Conservation (phyloP, 495 filamentous ascomycete species). For the Rusavskia elegans region DNA sequence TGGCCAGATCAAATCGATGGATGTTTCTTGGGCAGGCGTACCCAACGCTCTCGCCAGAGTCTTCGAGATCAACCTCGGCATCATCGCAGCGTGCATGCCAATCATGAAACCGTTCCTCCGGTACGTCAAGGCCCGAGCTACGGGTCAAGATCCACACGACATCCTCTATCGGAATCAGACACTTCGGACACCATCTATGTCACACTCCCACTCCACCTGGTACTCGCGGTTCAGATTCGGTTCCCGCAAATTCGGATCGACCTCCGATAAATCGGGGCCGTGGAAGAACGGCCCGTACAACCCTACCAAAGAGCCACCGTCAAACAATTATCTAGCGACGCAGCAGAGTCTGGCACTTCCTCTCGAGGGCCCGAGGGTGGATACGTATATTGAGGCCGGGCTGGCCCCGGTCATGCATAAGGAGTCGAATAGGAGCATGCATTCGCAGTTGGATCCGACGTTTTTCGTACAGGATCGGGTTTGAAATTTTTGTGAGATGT, state of each 20-base stretch:
- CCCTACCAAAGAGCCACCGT: background rate
- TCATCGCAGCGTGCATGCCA: conserved; percentile 6
- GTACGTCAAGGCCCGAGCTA: conserved; percentile 1
- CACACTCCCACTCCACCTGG: background rate
- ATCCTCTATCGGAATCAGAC: conserved; percentile 1
- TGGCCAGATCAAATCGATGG: conserved; percentile 2
- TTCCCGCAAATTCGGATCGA: background rate
- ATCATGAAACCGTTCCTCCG: conserved; percentile 7
- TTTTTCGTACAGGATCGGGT: background rate
- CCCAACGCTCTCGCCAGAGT: conserved; percentile 4
- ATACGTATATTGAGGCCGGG: background rate
- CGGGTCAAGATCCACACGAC: conserved; percentile 3
- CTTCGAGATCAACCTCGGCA: conserved; percentile 9
- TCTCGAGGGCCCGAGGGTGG: background rate
- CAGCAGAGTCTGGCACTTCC: background rate
- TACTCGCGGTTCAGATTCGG: background rate
- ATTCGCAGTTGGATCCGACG: background rate
- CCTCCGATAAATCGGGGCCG: background rate
- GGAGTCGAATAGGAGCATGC: background rate
- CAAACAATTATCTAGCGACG: background rate
- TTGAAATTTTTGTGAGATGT: background rate
- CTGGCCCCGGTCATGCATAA: background rate
- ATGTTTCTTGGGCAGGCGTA: conserved; percentile 4
- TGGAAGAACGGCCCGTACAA: background rate
- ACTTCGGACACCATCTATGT: background rate